Evolutionary conservation across 805 yeast genomes (phyloP).

Genomic region (Candida argentea): DNA sequence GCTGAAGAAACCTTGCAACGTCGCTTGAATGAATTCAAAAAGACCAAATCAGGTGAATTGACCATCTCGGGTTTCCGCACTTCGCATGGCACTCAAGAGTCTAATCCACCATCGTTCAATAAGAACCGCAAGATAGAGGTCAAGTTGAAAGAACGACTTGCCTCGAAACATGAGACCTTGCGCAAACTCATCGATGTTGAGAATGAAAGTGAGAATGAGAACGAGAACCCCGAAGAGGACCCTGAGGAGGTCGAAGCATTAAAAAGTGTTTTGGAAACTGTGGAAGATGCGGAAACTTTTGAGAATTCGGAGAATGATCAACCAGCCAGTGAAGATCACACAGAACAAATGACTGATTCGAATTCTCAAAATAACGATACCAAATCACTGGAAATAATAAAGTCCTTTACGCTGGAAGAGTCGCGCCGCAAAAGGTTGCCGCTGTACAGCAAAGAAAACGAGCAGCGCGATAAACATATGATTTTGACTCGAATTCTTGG

Average conservation of each 20-base stretch:
- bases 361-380: not conserved
- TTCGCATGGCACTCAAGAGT: slow-evolving; percentile 28
- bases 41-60: slow-evolving; percentile 62
- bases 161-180: slow-evolving; percentile 2
- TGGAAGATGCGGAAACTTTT: not conserved
- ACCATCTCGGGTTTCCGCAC: slow-evolving; percentile 69
- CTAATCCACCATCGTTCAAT: slow-evolving; percentile 78
- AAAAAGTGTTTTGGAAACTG: not conserved
- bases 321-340: not conserved
- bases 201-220: slow-evolving; percentile 1
- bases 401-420: not conserved
- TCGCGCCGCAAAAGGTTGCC: not conserved
- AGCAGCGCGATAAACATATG: slow-evolving; percentile 6
- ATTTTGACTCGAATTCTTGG: slow-evolving; percentile 18
- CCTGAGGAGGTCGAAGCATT: not conserved
- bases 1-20: slow-evolving; percentile 91
- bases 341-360: not conserved
- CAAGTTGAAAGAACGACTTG: slow-evolving; percentile 13
- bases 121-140: slow-evolving; percentile 48
- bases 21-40: slow-evolving; percentile 78
- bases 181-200: slow-evolving; percentile 1
- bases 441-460: not conserved
- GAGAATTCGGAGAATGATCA: not conserved
- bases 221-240: not conserved
- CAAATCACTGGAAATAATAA: no score